Evolutionary conservation across 2,329 filamentous ascomycete species (phyloP), one percentile per base, ranked within the genome.

Genomic region (Leptoxyphium fumago): DNA sequence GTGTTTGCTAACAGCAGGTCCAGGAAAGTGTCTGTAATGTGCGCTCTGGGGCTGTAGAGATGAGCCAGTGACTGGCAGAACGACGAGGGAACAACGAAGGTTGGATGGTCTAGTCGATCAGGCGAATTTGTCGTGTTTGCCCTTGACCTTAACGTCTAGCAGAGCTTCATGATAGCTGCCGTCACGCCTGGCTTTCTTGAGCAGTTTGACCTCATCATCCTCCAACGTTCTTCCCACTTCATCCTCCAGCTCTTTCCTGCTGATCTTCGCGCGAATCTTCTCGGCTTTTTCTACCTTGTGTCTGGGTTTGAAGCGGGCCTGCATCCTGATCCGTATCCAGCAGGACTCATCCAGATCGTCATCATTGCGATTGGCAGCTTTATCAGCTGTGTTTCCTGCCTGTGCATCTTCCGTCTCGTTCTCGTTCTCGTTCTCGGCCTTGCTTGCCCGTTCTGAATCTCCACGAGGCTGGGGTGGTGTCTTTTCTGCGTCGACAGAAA

Each of bases 141-240:
- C 80, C 69, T 94, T 94, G 28, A 91, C 82, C 64, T 89, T 91
- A 44, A 95, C 70, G 64, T 93, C 80, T 51, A 96, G 65, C 56
- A 95, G 65, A 53, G 76, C 76, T 66, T 96, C 88, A 61, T 95
- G 84, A 60, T 91, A 95, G 60, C 89, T 80, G 0, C 91, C 91
- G 54, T 95, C 84, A 54, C 78, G 75, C 59, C 84, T 75, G 29
- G 91, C 87, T 64, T 70, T 81, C 70, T 93, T 93, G 58, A 98
- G 62, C 61, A 70, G 75, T 65, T 75, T 81, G 38, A 95, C 84
- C 64, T 98, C 91, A 45, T 89, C 81, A 56, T 96, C 88, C 11
- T 85, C 75, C 43, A 95, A 62, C 45, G 70, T 72, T 48, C 87
- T 68, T 1, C 88, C 88, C 0, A 82, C 85, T 2, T 82, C 79